Base-by-base conservation (phyloP, 2,329 filamentous ascomycete species). In the Myriosclerotinia duriaeana region DNA sequence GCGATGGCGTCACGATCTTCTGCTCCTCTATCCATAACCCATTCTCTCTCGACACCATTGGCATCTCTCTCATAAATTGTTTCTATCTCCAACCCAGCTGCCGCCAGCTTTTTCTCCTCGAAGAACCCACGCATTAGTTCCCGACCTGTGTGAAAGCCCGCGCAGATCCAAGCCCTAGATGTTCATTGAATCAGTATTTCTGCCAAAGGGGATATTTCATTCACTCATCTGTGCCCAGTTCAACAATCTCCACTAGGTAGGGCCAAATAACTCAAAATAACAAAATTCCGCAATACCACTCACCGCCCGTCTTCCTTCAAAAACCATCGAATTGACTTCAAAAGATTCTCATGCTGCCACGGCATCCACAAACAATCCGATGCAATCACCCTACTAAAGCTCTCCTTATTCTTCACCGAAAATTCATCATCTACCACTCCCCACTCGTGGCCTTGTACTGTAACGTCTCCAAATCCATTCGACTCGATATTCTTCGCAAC, bases 341-440 rank as follows among this genome's bases (percentile, higher is more conserved):
- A 82, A 36, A 92, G 81, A 75, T 87, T 89, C n/a, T 77, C 81
- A 76, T 92, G 90, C 79, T 92, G 84, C 79, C 83, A 84, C 1
- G 86, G 84, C 87, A 92, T 91, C 89, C 89, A 92, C 66, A 90
- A 82, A 73, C 89, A 91, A 77, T 92, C 89, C 69, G 88, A 87
- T 0, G 86, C 87, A n/a, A 91, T 77, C 52, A 92, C 80, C 66
- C 87, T 83, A 55, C 85, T 85, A 73, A 87, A 91, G 1, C 66
- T 70, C 36, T 78, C 77, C 3, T 76, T 76, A 79, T 75, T 68
- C 8, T 54, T 58, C 0, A 48, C 17, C 4, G 71, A 69, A 42
- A 75, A 74, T 4, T 17, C 20, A 65, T 74, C 72, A 17, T 66
- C 62, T 4, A 76, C 80, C 83, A 71, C 82, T 8, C 89, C 88